A percentile compares a stretch with the other conserved stretches of the same genome.
Evolutionary conservation across 2,329 filamentous ascomycete species (phyloP).

Genomic region (Stromatinia cepivora): DNA sequence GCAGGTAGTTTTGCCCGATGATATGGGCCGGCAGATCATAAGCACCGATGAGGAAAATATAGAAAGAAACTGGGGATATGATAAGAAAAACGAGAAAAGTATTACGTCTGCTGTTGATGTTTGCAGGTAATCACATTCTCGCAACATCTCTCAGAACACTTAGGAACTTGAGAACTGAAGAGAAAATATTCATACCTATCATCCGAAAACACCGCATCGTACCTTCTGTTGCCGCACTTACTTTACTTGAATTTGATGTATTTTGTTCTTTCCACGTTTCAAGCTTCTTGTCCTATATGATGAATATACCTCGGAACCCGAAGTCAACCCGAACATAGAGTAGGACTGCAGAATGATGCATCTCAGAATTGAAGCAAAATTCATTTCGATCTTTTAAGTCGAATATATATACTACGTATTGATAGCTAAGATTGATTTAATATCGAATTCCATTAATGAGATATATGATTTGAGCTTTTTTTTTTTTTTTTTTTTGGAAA

Average conservation of each 20-base stretch:
- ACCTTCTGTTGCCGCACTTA: background rate
- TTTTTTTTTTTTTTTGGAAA: no score
- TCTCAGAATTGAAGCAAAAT: no score
- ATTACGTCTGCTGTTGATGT: background rate
- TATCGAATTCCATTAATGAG: no score
- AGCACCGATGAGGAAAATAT: background rate
- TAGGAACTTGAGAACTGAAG: background rate
- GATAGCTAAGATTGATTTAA: no score
- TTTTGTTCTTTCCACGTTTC: conserved; percentile 10
- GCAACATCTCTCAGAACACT: background rate
- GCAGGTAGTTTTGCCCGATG: background rate
- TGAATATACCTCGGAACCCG: background rate
- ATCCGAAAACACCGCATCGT: background rate
- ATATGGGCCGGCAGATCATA: background rate
- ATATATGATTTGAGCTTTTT: no score
- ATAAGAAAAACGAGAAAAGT: background rate
- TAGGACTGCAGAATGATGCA: no score
- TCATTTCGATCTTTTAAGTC: no score
- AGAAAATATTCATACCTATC: no score
- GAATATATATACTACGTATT: no score
- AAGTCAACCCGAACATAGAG: background rate
- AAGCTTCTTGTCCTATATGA: no score
- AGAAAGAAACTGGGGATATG: background rate
- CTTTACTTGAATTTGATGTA: background rate
- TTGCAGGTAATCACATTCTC: background rate